These are phyloP conservation scores for Tricholoma sp. DNA, from an alignment of 768 basidiomycete species.

Conservation along the genomic window DNA sequence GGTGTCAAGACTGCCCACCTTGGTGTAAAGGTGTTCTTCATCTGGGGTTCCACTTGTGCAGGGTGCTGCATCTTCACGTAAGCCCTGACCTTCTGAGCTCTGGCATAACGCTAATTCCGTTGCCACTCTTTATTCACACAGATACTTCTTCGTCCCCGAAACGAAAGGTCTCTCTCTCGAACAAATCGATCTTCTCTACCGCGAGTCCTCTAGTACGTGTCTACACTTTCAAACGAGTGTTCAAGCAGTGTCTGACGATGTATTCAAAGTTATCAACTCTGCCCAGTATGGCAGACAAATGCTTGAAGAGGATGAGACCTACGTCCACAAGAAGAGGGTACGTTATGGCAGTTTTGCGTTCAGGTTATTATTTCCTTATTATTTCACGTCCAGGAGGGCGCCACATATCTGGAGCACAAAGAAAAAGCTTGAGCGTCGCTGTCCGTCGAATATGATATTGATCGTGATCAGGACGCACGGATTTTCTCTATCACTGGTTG, in stretches of 20 bases:
- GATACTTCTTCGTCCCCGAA: constrained; percentile 21
- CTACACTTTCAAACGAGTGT: not conserved
- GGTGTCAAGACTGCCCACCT: constrained; percentile 40
- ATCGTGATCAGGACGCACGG: no score
- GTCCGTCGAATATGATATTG: no score
- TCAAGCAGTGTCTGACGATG: not conserved
- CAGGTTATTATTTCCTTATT: not conserved
- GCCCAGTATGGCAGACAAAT: constrained; percentile 15
- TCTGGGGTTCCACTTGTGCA: constrained; percentile 69
- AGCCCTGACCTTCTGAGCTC: constrained; percentile 28
- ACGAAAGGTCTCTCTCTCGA: constrained; percentile 22
- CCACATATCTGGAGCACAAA: not conserved
- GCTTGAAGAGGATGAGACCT: constrained; percentile 14
- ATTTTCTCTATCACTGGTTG: no score
- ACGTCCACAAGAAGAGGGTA: constrained; percentile 4
- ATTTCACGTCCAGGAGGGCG: not conserved
- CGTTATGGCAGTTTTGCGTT: not conserved
- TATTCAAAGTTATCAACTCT: constrained; percentile 13
- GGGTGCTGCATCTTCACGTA: constrained; percentile 73
- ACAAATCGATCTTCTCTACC: constrained; percentile 21
- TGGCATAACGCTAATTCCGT: not conserved
- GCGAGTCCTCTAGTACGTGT: constrained; percentile 16
- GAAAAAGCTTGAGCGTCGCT: not conserved
- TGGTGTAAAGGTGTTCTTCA: constrained; percentile 77
- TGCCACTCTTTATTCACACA: not conserved